phyloP scores from a whole-genome alignment of 257 asterid species.

The Anisodus tanguticus region DNA sequence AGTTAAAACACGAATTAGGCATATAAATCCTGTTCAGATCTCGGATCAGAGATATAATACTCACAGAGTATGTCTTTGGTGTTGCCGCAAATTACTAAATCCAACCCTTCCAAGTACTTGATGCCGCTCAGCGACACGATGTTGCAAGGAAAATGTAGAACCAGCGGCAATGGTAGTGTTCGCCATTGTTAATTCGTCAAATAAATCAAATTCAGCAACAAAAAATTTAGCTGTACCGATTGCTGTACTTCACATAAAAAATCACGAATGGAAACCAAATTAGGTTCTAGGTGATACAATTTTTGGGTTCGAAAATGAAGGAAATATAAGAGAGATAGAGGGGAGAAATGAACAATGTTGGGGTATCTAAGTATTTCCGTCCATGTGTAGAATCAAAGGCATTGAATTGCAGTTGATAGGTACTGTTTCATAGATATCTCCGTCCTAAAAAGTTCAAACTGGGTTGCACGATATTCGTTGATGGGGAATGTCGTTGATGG shows the following conservation, averaged over 20 bases:
- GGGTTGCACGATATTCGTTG: background rate
- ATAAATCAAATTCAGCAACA: background rate
- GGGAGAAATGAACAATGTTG: conserved; percentile 21
- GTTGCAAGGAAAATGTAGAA: conserved; percentile 24
- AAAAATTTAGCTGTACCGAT: background rate
- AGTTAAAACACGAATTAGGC: background rate
- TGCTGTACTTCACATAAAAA: conserved; percentile 14
- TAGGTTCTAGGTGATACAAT: background rate
- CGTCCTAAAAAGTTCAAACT: conserved; percentile 25
- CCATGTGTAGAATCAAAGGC: background rate
- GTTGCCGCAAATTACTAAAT: background rate
- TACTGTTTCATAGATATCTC: conserved; percentile 26
- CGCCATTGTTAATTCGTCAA: conserved; percentile 18
- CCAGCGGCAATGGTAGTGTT: conserved; percentile 22
- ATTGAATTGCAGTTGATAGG: too few relatives aligned
- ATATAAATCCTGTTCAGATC: background rate
- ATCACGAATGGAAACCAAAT: background rate
- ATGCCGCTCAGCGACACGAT: background rate
- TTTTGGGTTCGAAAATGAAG: background rate
- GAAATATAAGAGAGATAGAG: background rate
- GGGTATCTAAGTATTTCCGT: conserved; percentile 13
- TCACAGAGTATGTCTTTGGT: background rate
- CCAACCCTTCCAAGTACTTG: conserved; percentile 9
- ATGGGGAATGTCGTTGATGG: too few relatives aligned
- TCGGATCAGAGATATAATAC: conserved; percentile 3